Conservation (phyloP, 768 basidiomycete genomes). For the Mycena alexandri region DNA sequence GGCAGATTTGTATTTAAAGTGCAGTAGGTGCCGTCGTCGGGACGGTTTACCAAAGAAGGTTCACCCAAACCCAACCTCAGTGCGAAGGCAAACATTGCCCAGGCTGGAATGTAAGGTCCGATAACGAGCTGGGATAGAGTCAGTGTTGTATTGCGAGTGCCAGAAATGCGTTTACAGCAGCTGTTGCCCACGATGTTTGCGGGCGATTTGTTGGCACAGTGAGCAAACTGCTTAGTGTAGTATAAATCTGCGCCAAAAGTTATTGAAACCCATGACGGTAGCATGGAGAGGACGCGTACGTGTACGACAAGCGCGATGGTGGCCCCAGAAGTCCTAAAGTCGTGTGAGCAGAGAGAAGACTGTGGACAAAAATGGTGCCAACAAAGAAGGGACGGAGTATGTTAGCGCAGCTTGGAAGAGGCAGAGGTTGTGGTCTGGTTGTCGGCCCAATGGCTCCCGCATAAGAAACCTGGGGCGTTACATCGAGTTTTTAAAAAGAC, state of each 20-base stretch:
- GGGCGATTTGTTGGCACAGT: not conserved
- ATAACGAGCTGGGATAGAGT: conserved; percentile 26
- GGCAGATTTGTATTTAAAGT: not conserved
- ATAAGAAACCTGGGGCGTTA: conserved; percentile 26
- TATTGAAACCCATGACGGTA: no score
- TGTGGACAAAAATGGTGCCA: not conserved
- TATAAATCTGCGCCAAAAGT: conserved; percentile 24
- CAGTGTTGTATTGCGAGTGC: not conserved
- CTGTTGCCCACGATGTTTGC: conserved; percentile 5
- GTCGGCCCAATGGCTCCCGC: conserved; percentile 20
- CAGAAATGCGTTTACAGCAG: conserved; percentile 8
- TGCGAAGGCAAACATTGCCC: conserved; percentile 20
- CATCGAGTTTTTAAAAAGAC: not conserved
- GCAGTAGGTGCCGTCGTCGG: conserved; percentile 22
- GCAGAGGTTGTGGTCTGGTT: conserved; percentile 36
- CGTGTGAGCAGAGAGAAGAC: conserved; percentile 1
- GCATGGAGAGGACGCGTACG: not conserved
- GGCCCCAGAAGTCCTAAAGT: conserved; percentile 35
- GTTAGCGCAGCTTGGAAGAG: conserved; percentile 36
- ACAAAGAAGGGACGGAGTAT: conserved; percentile 38
- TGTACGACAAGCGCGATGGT: conserved; percentile 41
- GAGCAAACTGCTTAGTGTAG: conserved; percentile 25
- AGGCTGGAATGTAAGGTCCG: conserved; percentile 33
- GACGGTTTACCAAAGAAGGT: conserved; percentile 13
- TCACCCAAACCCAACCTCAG: conserved; percentile 25